Base-by-base conservation (phyloP, 225 moss, liverwort and hornwort genomes). In the Neckera pumila region DNA sequence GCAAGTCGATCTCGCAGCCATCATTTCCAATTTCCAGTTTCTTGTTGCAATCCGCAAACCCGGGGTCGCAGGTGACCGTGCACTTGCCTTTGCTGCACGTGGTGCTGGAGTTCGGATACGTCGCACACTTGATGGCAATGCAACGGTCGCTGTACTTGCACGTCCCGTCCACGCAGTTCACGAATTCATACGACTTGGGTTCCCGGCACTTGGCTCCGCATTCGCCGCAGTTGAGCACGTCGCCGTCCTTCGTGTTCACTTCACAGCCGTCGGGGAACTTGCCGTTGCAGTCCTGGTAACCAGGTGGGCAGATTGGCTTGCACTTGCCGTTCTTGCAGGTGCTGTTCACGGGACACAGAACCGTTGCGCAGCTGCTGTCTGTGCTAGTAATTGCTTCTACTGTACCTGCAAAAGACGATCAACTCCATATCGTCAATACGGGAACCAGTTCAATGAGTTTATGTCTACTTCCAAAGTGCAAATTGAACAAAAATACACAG, bases 1-100 rank as follows among this genome's bases (percentile, higher is more conserved):
- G 4, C 69, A 91, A 63, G 62, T 85, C 31, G 47, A 85, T 81
- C 85, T 91, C 89, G 85, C 91, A 91, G 4, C 91, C 91, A 47
- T 89, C 89, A 1, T 2, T 58, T 3, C 85, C 70, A 7, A 59
- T 10, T 56, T 79, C 84, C 30, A 89, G 49, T 21, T 30, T n/a
- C 2, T 70, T 54, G 45, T 91, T 87, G 87, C 91, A 89, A 81
- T 89, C 11, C 11, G 16, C 89, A 3, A 30, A 91, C 38, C 87
- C 89, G 20, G 77, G 61, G 3, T 69, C 9, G 87, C 91, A 91
- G 7, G 40, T 81, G 21, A 85, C 62, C 26, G 34, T 61, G 76
- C 91, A 91, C 84, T 76, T 11, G 12, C 1, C 62, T 56, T 63
- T 62, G 33, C 5, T 76, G 81, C 91, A 89, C 27, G 81, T 63